Evolutionary conservation across 2,329 filamentous ascomycete species (phyloP), one percentile per base, ranked within the genome.

Genomic region (Septoria linicola): DNA sequence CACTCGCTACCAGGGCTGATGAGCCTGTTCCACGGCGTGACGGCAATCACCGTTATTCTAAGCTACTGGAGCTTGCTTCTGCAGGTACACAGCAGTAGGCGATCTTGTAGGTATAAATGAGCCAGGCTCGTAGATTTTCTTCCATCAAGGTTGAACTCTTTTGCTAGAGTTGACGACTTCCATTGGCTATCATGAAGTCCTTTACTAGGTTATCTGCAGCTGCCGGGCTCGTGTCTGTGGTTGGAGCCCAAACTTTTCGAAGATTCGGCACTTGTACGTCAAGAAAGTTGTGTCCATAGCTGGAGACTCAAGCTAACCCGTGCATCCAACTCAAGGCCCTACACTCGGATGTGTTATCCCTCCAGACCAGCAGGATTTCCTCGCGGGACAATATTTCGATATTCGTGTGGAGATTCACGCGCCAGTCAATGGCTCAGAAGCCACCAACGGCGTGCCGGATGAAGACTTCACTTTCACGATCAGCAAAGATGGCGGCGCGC

Each of bases 351-450:
- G 57, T 64, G 72, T 82, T 50, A 76, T 81, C 49, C 80, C 80
- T 41, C 80, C 80, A 16, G 79, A 82, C 58, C 78, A 81, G 73
- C 83, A 85, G 58, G 88, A 93, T 64, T 93, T 93, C 72, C 79
- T 95, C 1, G 84, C 88, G 4, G 88, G 88, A 10, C 88, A 93
- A 72, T 85, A 81, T 68, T 93, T 93, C 65, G 89, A 93, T 67
- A 84, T 95, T 57, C 84, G 88, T 53, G 80, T 92, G 53, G 88
- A 93, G 69, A 81, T 93, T 23, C 77, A 85, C 47, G 63, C 63
- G 13, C 64, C 60, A 8, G 58, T 65, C 66, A 93, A 93, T 69
- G 88, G 89, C 59, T 87, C 85, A 31, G 87, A 93, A 70, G 84
- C 84, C n/a, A 87, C 82, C 55, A 80, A 65, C 45, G 64, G 65